Percentiles rank a stretch among this genome's conserved stretches.
These are phyloP conservation scores for Pestalotiopsis sp. DNA, from an alignment of 2,329 filamentous ascomycete species.

Conservation along the genomic window DNA sequence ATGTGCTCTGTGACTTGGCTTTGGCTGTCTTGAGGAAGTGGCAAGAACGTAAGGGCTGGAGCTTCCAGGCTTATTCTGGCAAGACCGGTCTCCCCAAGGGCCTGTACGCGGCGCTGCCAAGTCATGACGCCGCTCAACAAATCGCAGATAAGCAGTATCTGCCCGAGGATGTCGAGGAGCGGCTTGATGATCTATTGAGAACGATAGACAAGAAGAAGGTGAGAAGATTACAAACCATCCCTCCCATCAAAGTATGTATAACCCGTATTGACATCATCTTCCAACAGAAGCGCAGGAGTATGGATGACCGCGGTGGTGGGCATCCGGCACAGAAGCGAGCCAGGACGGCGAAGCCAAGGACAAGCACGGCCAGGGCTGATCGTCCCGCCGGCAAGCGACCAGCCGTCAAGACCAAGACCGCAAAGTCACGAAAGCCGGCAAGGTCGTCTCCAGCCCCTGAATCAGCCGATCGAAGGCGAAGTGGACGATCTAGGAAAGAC, in stretches of 20 bases:
- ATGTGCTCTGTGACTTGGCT: slow-evolving; percentile 85
- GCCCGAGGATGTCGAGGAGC: slow-evolving; percentile 74
- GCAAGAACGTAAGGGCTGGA: slow-evolving; percentile 85
- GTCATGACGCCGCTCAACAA: slow-evolving; percentile 77
- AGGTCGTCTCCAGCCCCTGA: slow-evolving; percentile 34
- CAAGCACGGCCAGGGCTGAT: slow-evolving; percentile 33
- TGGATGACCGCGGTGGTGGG: slow-evolving; percentile 52
- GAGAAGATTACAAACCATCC: slow-evolving; percentile 17
- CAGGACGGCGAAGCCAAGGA: slow-evolving; percentile 34
- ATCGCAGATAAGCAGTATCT: slow-evolving; percentile 87
- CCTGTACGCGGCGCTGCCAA: slow-evolving; percentile 75
- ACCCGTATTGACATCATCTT: slow-evolving; percentile 27
- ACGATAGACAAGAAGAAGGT: slow-evolving; percentile 75
- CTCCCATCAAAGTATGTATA: background rate
- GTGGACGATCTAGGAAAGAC: slow-evolving; percentile 51
- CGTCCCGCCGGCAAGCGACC: slow-evolving; percentile 32
- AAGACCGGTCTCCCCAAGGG: slow-evolving; percentile 81
- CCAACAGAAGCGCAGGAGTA: slow-evolving; percentile 59
- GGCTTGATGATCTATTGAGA: slow-evolving; percentile 69
- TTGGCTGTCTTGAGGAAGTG: slow-evolving; percentile 82
- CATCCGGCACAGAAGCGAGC: slow-evolving; percentile 45
- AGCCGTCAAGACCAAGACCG: slow-evolving; percentile 27
- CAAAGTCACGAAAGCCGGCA: slow-evolving; percentile 31
- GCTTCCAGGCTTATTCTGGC: slow-evolving; percentile 78
- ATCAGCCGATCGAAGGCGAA: slow-evolving; percentile 55